Percentiles rank a stretch among this genome's conserved stretches.
phyloP scores from a whole-genome alignment of 352 stramenopile species.

The Phytophthora kernoviae region DNA sequence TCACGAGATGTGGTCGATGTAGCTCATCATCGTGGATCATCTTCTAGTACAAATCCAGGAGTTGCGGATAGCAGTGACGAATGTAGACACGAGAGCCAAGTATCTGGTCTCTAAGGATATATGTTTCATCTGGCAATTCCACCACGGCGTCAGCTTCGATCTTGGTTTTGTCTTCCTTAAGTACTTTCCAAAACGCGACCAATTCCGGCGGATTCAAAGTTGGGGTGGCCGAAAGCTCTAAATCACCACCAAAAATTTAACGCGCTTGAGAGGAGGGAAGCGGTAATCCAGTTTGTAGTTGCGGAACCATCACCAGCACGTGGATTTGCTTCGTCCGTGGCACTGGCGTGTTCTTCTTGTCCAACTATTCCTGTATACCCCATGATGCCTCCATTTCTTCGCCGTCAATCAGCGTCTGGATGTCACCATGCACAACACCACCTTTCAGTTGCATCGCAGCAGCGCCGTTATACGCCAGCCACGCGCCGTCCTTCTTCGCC shows the following conservation, averaged over 20 bases:
- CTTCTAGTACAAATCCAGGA: slow-evolving; percentile 19
- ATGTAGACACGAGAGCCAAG: slow-evolving; percentile 35
- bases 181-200: slow-evolving; percentile 34
- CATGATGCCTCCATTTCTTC: too few species aligned
- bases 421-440: too few species aligned
- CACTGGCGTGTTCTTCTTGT: too few species aligned
- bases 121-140: slow-evolving; percentile 10
- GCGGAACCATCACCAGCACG: slow-evolving; percentile 3
- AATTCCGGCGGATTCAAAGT: slow-evolving; percentile 29
- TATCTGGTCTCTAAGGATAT: slow-evolving; percentile 8
- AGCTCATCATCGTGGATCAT: slow-evolving; percentile 16
- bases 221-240: slow-evolving; percentile 9
- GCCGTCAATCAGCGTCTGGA: too few species aligned
- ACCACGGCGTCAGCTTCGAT: slow-evolving; percentile 24
- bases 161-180: slow-evolving; percentile 16
- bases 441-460: too few species aligned
- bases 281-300: not conserved
- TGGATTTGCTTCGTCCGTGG: slow-evolving; percentile 1
- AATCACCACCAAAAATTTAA: not conserved
- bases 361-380: too few species aligned
- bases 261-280: not conserved
- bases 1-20: slow-evolving; percentile 37
- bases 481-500: too few species aligned
- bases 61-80: slow-evolving; percentile 30
- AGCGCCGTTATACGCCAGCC: too few species aligned